Conservation (phyloP, 73 alveolate genomes). For the Durusdinium trenchii region DNA sequence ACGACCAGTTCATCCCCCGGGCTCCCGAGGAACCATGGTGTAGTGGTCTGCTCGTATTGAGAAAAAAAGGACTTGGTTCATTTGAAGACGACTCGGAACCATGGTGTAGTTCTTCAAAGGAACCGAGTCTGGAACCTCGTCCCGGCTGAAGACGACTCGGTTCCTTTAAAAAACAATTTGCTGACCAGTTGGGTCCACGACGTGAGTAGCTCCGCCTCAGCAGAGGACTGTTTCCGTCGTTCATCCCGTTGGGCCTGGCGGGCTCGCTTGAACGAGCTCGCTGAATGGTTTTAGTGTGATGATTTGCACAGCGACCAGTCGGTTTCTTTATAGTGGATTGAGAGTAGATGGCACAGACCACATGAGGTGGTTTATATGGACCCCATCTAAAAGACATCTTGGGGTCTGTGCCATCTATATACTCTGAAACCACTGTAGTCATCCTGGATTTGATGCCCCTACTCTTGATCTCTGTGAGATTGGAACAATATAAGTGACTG, state of each 20-base stretch:
- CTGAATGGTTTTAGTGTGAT: too few species aligned
- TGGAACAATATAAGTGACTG: too few species aligned
- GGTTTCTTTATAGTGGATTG: too few species aligned
- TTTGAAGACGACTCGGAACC: not conserved
- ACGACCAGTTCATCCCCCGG: too few species aligned
- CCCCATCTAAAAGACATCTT: not conserved
- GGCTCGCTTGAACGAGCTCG: too few species aligned
- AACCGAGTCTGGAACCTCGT: not conserved
- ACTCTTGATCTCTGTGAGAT: too few species aligned
- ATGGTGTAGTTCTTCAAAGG: not conserved
- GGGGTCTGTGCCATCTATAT: not conserved
- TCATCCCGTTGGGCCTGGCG: constrained; percentile 54
- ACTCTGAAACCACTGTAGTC: not conserved
- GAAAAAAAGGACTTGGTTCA: not conserved
- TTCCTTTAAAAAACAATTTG: not conserved
- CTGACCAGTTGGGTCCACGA: not conserved
- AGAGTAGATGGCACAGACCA: too few species aligned
- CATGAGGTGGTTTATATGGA: not conserved
- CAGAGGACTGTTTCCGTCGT: constrained; percentile 39
- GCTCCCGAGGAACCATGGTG: too few species aligned
- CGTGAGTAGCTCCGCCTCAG: not conserved
- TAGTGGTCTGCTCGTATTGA: not conserved
- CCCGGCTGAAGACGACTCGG: not conserved
- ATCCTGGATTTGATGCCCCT: too few species aligned
- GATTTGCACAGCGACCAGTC: too few species aligned